phyloP scores from a whole-genome alignment of 306 rosid species.

The Pterocarpus santalinus region DNA sequence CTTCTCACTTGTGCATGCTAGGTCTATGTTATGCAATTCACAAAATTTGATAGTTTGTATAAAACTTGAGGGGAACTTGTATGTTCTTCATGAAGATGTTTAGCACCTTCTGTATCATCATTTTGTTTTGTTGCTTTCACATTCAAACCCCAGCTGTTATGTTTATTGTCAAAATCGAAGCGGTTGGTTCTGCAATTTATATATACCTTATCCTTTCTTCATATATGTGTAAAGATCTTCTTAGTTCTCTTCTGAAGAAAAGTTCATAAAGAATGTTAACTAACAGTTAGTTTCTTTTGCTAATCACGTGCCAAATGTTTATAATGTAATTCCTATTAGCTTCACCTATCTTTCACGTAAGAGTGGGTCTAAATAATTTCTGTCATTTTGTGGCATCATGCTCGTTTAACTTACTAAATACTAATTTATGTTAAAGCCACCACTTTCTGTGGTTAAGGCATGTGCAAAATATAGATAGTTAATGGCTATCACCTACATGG shows the following conservation, averaged over 20 bases:
- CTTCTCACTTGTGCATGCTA: slow-evolving; percentile 13
- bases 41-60: not conserved
- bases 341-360: not conserved
- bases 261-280: not conserved
- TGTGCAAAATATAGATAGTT: not conserved
- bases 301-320: not conserved
- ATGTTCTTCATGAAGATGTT: not conserved
- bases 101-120: not conserved
- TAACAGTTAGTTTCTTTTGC: not conserved
- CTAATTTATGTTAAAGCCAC: not conserved
- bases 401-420: not conserved
- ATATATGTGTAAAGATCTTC: not conserved
- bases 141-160: not conserved
- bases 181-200: slow-evolving; percentile 13
- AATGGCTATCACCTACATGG: slow-evolving; percentile 14
- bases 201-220: not conserved
- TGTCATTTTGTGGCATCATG: not conserved
- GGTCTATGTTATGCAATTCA: slow-evolving; percentile 16
- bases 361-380: not conserved
- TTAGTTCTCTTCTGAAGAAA: slow-evolving; percentile 4
- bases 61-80: not conserved
- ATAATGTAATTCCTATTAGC: not conserved
- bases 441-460: not conserved
- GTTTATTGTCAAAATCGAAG: not conserved
- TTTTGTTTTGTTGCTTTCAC: not conserved